Evolutionary conservation across 208 protist species (phyloP), one percentile per base, ranked within the genome.

Genomic region (Angomonas desouzai): DNA sequence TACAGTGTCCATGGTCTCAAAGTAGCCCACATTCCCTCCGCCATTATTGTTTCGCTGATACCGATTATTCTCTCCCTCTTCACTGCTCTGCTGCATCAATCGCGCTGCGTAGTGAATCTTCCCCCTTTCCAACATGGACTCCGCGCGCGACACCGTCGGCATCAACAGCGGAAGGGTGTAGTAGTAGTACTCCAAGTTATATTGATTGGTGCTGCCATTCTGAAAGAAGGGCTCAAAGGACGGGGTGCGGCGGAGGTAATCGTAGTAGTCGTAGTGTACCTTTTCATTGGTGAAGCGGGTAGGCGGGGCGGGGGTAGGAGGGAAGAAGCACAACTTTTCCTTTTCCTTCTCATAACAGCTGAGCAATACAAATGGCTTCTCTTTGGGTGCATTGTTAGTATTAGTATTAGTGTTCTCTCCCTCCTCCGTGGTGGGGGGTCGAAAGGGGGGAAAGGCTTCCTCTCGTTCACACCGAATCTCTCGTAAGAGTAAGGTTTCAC

Each of bases 131-230:
- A 51, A 16, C 4, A 27, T 22, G 6, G 6, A 51, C n/a, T 51
- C 45, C 9, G 45, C n/a, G 20, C 20, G 4, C 9, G 9, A 13
- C 18, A 51, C 45, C 18, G 45, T 51, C 6, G 45, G 45, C 20
- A 51, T 27, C 20, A 51, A 51, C 10, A 36, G 51, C 25, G 51
- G 51, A 57, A 57, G 51, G 20, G 51, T 38, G 51, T 57, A 57
- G 51, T 38, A 57, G 51, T 57, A 29, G n/a, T 36, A 11, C 29
- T 57, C 51, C 28, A 38, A 53, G 6, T 43, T 43, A 43, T 43
- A 27, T 9, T 13, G 10, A 51, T 23, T 27, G 10, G 10, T 4
- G 6, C 6, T 51, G 20, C 20, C n/a, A 16, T 51, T 13, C 20
- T 23, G 18, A 23, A 51, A 23, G n/a, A 51, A 51, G 9, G 45